These are phyloP conservation scores for Erysimum cheiri DNA, from an alignment of 441 rosid species.

Conservation along the genomic window DNA sequence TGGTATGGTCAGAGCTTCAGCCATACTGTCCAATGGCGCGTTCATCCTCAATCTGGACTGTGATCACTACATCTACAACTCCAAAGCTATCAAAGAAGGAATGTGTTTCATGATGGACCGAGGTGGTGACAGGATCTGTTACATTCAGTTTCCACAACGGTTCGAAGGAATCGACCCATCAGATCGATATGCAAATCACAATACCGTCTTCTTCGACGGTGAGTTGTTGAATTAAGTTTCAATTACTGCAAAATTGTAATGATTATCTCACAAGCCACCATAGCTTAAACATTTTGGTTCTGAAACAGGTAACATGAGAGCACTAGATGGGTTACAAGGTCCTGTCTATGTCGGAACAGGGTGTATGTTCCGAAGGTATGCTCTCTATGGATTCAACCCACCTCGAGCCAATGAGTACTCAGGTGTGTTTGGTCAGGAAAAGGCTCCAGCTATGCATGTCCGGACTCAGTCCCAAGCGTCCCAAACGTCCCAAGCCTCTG, in stretches of 20 bases:
- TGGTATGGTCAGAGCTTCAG: conserved; percentile 89
- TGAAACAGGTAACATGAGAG: conserved; percentile 87
- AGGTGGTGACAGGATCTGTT: conserved; percentile 87
- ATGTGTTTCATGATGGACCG: conserved; percentile 99
- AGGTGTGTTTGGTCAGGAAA: conserved; percentile 70
- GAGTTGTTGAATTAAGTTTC: conserved; percentile 21
- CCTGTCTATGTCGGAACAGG: conserved; percentile 95
- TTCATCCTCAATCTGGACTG: conserved; percentile 88
- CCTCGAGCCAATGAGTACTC: conserved; percentile 81
- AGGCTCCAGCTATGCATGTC: conserved; percentile 48
- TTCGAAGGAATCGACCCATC: conserved; percentile 97
- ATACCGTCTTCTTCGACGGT: conserved; percentile 94
- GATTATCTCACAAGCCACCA: conserved; percentile 22
- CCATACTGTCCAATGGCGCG: conserved; percentile 83
- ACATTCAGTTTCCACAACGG: conserved; percentile 89
- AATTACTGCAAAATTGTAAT: background rate
- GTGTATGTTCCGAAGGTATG: conserved; percentile 85
- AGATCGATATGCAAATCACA: conserved; percentile 92
- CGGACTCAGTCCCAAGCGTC: conserved; percentile 46
- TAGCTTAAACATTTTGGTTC: conserved; percentile 13
- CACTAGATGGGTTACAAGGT: conserved; percentile 90
- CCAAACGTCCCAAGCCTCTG: conserved; percentile 40
- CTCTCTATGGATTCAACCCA: conserved; percentile 85
- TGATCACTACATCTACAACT: conserved; percentile 86
- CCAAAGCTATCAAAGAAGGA: conserved; percentile 76